phyloP scores from a whole-genome alignment of 228 moss, liverwort and hornwort species.

The Sphagnum fallax region DNA sequence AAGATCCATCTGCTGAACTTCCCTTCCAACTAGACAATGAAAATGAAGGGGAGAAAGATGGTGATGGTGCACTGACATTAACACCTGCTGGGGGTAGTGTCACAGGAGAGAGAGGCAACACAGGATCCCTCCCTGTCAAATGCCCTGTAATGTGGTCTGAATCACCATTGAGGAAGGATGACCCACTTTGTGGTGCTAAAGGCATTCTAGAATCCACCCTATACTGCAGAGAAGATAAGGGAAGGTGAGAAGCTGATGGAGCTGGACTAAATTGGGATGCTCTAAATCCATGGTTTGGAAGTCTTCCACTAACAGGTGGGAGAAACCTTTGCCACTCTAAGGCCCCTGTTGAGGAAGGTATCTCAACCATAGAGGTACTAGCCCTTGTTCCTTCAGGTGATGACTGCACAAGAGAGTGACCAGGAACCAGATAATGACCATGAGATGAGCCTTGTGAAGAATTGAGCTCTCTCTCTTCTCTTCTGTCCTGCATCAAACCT shows the following conservation, averaged over 20 bases:
- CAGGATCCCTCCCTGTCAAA: conserved; percentile 13
- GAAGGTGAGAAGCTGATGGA: background rate
- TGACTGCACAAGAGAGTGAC: conserved; percentile 8
- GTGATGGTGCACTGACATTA: conserved; percentile 14
- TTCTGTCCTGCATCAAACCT: conserved; percentile 19
- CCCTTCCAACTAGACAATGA: conserved; percentile 31
- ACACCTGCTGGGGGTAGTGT: conserved; percentile 11
- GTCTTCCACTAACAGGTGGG: conserved; percentile 6
- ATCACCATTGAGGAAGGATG: background rate
- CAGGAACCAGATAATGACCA: conserved; percentile 15
- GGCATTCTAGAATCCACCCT: conserved; percentile 9
- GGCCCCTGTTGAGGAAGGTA: conserved; percentile 3
- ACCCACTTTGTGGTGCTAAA: conserved; percentile 9
- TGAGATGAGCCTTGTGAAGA: conserved; percentile 8
- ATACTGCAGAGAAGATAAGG: conserved; percentile 5
- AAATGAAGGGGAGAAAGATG: conserved; percentile 26
- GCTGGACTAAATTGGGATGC: conserved; percentile 2
- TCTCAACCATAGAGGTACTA: background rate
- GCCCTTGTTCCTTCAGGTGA: conserved; percentile 19
- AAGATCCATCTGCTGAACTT: conserved; percentile 14
- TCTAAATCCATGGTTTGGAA: conserved; percentile 4
- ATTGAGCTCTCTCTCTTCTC: conserved; percentile 23
- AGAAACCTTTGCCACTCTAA: conserved; percentile 26
- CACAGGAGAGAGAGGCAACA: conserved; percentile 24
- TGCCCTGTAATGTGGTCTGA: conserved; percentile 11